Base-by-base conservation (phyloP, 2,329 filamentous ascomycete genomes). In the Aureobasidium sp. region DNA sequence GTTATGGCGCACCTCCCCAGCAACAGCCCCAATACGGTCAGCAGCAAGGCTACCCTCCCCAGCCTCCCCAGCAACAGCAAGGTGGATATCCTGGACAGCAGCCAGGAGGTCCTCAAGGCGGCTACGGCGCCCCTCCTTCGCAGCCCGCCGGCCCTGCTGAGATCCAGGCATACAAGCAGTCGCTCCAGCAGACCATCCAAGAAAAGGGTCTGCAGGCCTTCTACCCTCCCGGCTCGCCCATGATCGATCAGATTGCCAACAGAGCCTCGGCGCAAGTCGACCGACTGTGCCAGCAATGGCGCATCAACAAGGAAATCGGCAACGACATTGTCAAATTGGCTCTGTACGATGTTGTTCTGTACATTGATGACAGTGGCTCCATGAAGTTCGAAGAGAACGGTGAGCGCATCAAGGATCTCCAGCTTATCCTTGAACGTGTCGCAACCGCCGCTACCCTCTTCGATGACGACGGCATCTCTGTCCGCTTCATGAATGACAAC, bases 401-500 rank as follows among this genome's bases (percentile, higher is more conserved):
- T 45, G 80, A 84, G 67, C 83, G 86, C 63, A 87, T 88, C 74
- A 81, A 85, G 65, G 85, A 88, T 66, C 75, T 89, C 66, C 81
- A 81, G 69, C 77, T 87, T 66, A 87, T 88, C 67, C 72, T 89
- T 65, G 78, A 81, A 53, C 81, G 83, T 55, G 84, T 87, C 58
- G 81, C 85, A 25, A 86, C 81, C 62, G 85, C 85, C 8, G 83
- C 85, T 3, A 85, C 84, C 3, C 79, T 87, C n/a, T 89, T 89
- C 68, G 86, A 89, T 65, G 77, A 84, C 37, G 86, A 89, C 67
- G 86, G 86, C 45, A 86, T 89, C 65, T 82, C 82, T 32, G 75
- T 88, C 42, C 84, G 86, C 49, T 88, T 88, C 77, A 88, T 89
- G 86, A 88, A 89, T 75, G 82, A 81, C 13, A 76, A 79, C 76